Evolutionary conservation across 2,329 filamentous ascomycete species (phyloP), one percentile per base, ranked within the genome.

Genomic region (Beauveria brongniartii): DNA sequence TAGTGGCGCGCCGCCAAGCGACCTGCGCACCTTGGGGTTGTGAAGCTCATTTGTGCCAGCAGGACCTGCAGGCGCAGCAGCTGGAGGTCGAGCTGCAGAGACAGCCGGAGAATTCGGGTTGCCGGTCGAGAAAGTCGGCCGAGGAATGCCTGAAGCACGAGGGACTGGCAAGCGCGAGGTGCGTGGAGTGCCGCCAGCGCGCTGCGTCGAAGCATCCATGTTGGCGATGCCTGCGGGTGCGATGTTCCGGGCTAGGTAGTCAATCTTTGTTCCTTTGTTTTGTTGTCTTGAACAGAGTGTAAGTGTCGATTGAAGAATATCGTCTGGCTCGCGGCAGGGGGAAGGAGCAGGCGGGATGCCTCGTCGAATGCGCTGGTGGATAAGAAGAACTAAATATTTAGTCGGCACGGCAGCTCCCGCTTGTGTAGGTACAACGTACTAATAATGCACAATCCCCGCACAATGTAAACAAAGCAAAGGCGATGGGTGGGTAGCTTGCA

Each of bases 11-110:
- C 57, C 57, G n/a, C 53, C 59, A 26, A 55, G 59, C n/a, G 74
- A 68, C 28, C 73, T 63, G 34, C 77, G 74, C 14, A 79, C 70
- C 59, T 75, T 75, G 18, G 77, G 74, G 51, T 72, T 74, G 62
- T 73, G 73, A 48, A 77, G 64, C 30, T 75, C 72, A 22, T 67
- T 67, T 47, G 60, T 65, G 34, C 59, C 59, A n/a, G 59, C 59
- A 3, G 57, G 50, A 20, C 53, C 52, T n/a, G 59, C 10, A 18
- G 68, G 70, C 1, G 66, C 55, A 8, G 65, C 63, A 10, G 64
- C 55, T 2, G 66, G 64, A 20, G 69, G 63, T 4, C 72, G 70
- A 61, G 73, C 61, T 16, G 65, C 60, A 10, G 71, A 69, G 3
- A 70, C 55, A 1, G 70, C 18, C 5, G 57, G 40, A 9, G 70